phyloP scores from a whole-genome alignment of 306 rosid species.

The Dryas octopetala region DNA sequence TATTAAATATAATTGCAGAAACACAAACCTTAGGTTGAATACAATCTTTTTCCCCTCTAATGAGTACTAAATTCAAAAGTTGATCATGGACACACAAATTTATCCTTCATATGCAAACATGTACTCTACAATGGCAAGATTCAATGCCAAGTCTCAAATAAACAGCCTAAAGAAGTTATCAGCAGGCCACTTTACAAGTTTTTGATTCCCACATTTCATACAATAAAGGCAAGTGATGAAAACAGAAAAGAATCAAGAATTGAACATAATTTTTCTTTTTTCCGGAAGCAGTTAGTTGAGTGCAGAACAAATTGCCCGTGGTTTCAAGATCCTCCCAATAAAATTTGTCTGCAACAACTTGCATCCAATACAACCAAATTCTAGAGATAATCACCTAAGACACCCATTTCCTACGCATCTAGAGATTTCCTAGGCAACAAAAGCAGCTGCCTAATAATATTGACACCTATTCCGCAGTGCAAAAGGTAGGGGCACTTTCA shows the following conservation, averaged over 20 bases:
- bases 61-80: background rate
- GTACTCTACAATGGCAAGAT: background rate
- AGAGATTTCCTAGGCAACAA: no score
- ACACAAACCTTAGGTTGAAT: background rate
- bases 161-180: constrained; percentile 1
- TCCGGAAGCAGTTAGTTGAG: background rate
- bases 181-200: background rate
- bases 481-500: no score
- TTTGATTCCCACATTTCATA: background rate
- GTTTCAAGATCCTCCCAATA: background rate
- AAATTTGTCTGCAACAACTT: background rate
- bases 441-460: no score
- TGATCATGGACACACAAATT: background rate
- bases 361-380: no score
- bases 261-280: no score
- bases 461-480: no score
- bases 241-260: background rate
- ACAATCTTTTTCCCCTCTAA: background rate
- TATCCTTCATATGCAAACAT: background rate
- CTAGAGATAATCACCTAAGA: no score
- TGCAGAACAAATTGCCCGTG: background rate
- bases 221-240: background rate
- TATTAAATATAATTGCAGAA: background rate
- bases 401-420: no score
- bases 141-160: background rate